These are phyloP conservation scores for Penicillium vulpinum DNA, from an alignment of 2,329 filamentous ascomycete genomes.

Conservation along the genomic window DNA sequence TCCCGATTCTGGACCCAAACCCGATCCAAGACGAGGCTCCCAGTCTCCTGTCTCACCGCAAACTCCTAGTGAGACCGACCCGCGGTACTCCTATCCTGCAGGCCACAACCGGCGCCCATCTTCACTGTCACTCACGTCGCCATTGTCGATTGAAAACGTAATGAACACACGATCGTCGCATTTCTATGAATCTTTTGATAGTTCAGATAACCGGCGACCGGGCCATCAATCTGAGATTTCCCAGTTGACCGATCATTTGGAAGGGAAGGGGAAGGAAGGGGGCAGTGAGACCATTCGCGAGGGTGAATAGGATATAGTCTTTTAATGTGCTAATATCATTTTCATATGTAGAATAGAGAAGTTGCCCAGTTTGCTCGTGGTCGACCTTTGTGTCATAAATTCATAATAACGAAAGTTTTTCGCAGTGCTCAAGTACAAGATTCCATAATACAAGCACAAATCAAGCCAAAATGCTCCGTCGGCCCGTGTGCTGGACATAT, in stretches of 20 bases:
- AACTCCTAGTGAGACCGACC: neutral
- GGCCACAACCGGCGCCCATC: neutral
- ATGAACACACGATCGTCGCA: neutral
- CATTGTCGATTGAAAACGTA: conserved; percentile 2
- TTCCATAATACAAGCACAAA: no score
- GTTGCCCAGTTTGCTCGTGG: no score
- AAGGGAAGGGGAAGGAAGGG: neutral
- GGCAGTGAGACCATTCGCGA: neutral
- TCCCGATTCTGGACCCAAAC: neutral
- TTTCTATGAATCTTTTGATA: conserved; percentile 1
- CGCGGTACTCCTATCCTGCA: neutral
- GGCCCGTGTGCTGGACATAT: neutral
- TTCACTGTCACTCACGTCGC: neutral
- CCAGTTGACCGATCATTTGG: neutral
- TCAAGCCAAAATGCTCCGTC: conserved; percentile 4
- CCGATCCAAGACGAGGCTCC: neutral
- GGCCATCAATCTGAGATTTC: neutral
- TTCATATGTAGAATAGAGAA: neutral
- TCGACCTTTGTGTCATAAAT: neutral
- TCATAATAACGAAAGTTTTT: neutral
- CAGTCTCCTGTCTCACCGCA: neutral
- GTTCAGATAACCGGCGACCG: neutral
- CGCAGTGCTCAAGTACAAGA: neutral
- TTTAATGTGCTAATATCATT: neutral
- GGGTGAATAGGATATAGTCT: neutral